phyloP scores from a whole-genome alignment of 208 protist species.

The Leishmania amazonensis region DNA sequence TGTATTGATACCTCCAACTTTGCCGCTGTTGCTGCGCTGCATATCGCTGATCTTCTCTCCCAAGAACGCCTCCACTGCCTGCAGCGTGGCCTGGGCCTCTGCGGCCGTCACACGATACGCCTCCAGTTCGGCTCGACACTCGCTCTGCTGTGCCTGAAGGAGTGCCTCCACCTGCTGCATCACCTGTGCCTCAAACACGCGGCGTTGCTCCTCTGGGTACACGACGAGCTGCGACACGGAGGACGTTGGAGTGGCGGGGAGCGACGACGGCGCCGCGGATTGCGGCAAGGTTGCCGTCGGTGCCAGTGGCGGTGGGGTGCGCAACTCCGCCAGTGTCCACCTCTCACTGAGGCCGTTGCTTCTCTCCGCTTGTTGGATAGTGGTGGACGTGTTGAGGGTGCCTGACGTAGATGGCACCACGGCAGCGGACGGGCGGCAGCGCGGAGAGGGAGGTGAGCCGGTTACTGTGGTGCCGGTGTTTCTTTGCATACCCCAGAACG shows the following conservation, averaged over 20 bases:
- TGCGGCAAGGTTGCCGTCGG: not conserved
- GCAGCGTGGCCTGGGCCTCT: constrained; percentile 27
- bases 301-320: not conserved
- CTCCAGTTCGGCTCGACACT: constrained; percentile 25
- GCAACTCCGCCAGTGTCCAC: not conserved
- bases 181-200: constrained; percentile 25
- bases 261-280: not conserved
- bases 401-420: not conserved
- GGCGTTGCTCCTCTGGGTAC: constrained; percentile 24
- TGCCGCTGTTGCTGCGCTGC: not conserved
- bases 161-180: constrained; percentile 29
- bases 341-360: not conserved
- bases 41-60: constrained; percentile 4
- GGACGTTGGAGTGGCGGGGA: not conserved
- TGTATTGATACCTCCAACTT: not conserved
- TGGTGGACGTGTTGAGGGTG: not conserved
- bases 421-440: not conserved
- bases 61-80: constrained; percentile 15
- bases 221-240: not conserved
- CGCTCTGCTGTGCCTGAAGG: constrained; percentile 27
- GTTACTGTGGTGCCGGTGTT: not conserved
- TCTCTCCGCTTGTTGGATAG: not conserved
- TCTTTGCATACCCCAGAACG: not conserved
- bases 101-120: constrained; percentile 20
- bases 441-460: not conserved